Base-by-base conservation (phyloP, 169 alveolate genomes). In the Eimeria praecox region DNA sequence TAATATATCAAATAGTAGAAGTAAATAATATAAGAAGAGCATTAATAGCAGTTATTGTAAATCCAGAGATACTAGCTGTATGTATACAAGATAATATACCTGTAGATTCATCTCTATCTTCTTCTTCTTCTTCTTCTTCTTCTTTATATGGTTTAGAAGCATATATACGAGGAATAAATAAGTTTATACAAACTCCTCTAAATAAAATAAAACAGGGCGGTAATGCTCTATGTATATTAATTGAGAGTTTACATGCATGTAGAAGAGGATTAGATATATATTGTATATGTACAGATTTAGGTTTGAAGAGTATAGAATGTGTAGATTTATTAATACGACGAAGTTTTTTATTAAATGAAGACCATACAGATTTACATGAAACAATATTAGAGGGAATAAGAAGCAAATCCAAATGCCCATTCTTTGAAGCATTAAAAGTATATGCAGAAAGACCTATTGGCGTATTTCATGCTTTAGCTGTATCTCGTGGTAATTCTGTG, bases 391-490 rank as follows among this genome's bases (percentile, higher is more conserved):
- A 95, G 49, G 97, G 97, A 42, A 97, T 97, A 52, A 87, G 96
- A 38, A 92, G 94, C 92, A 95, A 96, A 56, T 90, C 90, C 87
- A 92, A 90, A 66, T 94, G 97, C 40, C 98, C 98, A 3, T 97
- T 97, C 94, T 97, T 97, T 87, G 96, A 96, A 80, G 97, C 97
- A 18, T 71, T 97, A 77, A 94, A 92, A 71, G 64, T 88, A 24
- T 97, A 97, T 93, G 98, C 98, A 6, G 97, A 97, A 49, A 88
- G 97, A 30, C 98, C 98, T 14, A 97, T 97, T 24, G 98, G 98
- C 64, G 98, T 97, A 24, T 97, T 97, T 89, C 98, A 97, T 66
- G 98, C 98, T 44, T 88, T 97, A 66, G 98, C 98, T 18, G 95
- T 97, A n/a, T 96, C 97, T 49, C 82, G 97, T 64, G 98, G 98